Base-by-base conservation (phyloP, 805 yeast genomes). In the Wilhelminamyces savonicus region DNA sequence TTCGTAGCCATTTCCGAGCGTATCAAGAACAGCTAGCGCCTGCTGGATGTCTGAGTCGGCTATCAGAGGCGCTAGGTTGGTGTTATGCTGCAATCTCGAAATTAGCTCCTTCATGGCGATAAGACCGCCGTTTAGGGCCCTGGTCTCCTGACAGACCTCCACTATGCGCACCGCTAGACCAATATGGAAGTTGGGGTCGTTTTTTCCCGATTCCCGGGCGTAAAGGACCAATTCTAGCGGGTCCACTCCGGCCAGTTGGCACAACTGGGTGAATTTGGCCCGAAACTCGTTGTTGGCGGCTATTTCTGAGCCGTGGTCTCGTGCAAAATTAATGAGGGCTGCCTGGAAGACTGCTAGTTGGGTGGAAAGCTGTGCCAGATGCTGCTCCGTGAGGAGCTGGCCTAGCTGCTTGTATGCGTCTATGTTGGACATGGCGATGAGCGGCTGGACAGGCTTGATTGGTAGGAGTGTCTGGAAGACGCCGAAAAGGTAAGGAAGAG, bases 191-290 rank as follows among this genome's bases (percentile, higher is more conserved):
- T 81, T 87, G 5, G 62, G 63, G 7, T 50, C 28, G 46, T 52
- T 16, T 25, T 27, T 30, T 4, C 26, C 12, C 9, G 23, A 17
- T 10, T 69, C 48, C 49, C 59, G 39, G n/a, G 48, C 44, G 35
- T 39, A 39, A 5, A 54, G 39, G 30, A 47, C 29, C 21, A 62
- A 48, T 31, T 62, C 69, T 18, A 88, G 52, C 1, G 95, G 92
- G 50, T 88, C 96, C 13, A 87, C 78, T 1, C 96, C 96, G 17
- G 87, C 78, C 41, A 78, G 73, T 4, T 71, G 62, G 46, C 95
- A 86, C 61, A 88, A 78, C 35, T 72, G 70, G 21, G 84, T 76
- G 52, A 87, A 85, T 48, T 83, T 79, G 17, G 69, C 59, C 18
- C 94, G 62, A 44, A 86, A 72, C 33, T 74, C 74, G 1, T 78